Percentiles rank a stretch among this genome's conserved stretches.
phyloP scores from a whole-genome alignment of 306 rosid genomes.

The Medicago ruthenica region DNA sequence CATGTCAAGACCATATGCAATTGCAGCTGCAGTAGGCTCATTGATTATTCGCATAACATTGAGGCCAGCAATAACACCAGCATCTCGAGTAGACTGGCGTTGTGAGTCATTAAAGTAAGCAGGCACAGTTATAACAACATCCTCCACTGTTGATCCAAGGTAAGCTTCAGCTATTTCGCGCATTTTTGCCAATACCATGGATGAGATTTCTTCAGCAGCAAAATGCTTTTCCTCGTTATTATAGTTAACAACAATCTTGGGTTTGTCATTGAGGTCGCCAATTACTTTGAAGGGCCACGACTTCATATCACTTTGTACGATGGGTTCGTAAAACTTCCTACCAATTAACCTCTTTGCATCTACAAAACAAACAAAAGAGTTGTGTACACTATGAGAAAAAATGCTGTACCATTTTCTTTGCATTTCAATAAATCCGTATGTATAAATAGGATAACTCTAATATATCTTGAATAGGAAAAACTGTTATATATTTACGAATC shows the following conservation, averaged over 20 bases:
- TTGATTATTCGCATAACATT: slow-evolving; percentile 17
- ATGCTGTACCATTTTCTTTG: neutral
- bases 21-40: slow-evolving; percentile 43
- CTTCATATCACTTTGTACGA: slow-evolving; percentile 59
- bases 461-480: too few relatives aligned
- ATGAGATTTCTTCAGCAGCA: slow-evolving; percentile 55
- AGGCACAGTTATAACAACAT: slow-evolving; percentile 39
- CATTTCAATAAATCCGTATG: too few relatives aligned
- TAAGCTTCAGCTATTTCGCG: slow-evolving; percentile 64
- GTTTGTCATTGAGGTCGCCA: slow-evolving; percentile 45
- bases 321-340: slow-evolving; percentile 53
- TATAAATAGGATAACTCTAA: too few relatives aligned
- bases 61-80: slow-evolving; percentile 15
- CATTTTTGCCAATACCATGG: slow-evolving; percentile 65
- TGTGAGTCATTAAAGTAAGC: slow-evolving; percentile 36
- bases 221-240: slow-evolving; percentile 43
- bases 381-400: neutral
- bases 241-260: slow-evolving; percentile 48
- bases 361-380: neutral
- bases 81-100: slow-evolving; percentile 36
- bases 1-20: slow-evolving; percentile 18
- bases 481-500: neutral
- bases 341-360: slow-evolving; percentile 72
- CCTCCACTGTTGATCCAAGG: slow-evolving; percentile 36
- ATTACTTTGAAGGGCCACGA: slow-evolving; percentile 58